Evolutionary conservation across 495 filamentous ascomycete species (phyloP).

Genomic region (Penicillium maclennaniae): DNA sequence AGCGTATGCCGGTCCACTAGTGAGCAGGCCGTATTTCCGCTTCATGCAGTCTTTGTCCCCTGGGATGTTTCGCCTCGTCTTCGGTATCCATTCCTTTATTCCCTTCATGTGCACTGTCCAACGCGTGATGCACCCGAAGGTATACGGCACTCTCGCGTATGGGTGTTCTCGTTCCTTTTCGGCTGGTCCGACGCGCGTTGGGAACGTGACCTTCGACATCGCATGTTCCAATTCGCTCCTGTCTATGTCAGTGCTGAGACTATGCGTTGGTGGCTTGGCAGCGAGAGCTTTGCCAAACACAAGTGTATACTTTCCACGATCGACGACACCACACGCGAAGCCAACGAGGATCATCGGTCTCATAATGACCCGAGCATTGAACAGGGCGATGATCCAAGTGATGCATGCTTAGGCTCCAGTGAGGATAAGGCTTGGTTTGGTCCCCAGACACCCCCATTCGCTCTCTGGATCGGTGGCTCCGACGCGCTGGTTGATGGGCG

Average conservation of each 20-base stretch:
- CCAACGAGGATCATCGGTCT: constrained; percentile 49
- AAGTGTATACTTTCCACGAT: constrained; percentile 83
- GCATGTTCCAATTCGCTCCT: constrained; percentile 89
- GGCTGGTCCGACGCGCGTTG: constrained; percentile 83
- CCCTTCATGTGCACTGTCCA: constrained; percentile 93
- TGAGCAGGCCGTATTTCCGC: constrained; percentile 85
- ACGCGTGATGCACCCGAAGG: constrained; percentile 49
- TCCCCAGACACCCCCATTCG: constrained; percentile 73
- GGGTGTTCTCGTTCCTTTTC: constrained; percentile 87
- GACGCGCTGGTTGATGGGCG: constrained; percentile 83
- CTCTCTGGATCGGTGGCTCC: constrained; percentile 80
- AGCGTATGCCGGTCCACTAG: constrained; percentile 83
- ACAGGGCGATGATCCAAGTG: constrained; percentile 17
- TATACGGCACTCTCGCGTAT: constrained; percentile 90
- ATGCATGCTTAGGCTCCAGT: constrained; percentile 24
- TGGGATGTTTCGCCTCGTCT: constrained; percentile 70
- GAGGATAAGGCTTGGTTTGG: constrained; percentile 75
- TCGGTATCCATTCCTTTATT: constrained; percentile 94
- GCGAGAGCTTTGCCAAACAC: constrained; percentile 86
- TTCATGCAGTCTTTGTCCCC: constrained; percentile 84
- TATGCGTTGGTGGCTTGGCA: constrained; percentile 95
- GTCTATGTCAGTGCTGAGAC: constrained; percentile 86
- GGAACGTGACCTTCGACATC: constrained; percentile 74
- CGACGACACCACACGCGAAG: constrained; percentile 62
- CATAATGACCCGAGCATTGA: constrained; percentile 6